Conservation (phyloP, 495 filamentous ascomycete genomes). For the Aspergillus kassunensis region DNA sequence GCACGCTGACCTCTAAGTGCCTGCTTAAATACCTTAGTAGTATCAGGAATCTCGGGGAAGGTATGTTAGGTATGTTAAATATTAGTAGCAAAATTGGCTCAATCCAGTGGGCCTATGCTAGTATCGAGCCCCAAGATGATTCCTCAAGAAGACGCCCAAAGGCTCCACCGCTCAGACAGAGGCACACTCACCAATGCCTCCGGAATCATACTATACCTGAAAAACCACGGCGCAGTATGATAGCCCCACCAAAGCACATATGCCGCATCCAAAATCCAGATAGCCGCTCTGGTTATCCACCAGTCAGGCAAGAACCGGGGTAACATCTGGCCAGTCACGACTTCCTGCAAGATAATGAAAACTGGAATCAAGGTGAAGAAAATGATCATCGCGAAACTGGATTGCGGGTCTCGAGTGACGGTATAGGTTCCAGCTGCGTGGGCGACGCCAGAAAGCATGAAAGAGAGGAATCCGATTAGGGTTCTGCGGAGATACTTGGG, state of each 20-base stretch:
- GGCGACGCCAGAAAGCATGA: slow-evolving; percentile 13
- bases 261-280: slow-evolving; percentile 48
- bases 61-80: too few species aligned
- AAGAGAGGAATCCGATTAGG: slow-evolving; percentile 10
- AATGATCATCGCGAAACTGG: slow-evolving; percentile 17
- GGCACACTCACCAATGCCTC: slow-evolving; percentile 5
- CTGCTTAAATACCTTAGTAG: too few species aligned
- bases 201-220: slow-evolving; percentile 17
- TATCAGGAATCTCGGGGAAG: too few species aligned
- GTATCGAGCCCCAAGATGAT: too few species aligned
- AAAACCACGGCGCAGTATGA: slow-evolving; percentile 19
- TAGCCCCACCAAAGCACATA: slow-evolving; percentile 14
- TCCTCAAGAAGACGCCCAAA: not conserved
- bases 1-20: too few species aligned
- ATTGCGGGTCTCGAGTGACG: slow-evolving; percentile 2
- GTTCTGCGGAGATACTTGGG: not conserved
- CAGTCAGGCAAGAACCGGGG: not conserved
- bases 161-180: not conserved
- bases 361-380: slow-evolving; percentile 19
- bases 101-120: too few species aligned
- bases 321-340: not conserved
- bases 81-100: too few species aligned
- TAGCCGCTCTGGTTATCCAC: slow-evolving; percentile 45
- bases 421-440: slow-evolving; percentile 16
- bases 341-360: slow-evolving; percentile 15